These are phyloP conservation scores for Yueomyces sp. DNA, from an alignment of 805 yeast genomes.

Conservation along the genomic window DNA sequence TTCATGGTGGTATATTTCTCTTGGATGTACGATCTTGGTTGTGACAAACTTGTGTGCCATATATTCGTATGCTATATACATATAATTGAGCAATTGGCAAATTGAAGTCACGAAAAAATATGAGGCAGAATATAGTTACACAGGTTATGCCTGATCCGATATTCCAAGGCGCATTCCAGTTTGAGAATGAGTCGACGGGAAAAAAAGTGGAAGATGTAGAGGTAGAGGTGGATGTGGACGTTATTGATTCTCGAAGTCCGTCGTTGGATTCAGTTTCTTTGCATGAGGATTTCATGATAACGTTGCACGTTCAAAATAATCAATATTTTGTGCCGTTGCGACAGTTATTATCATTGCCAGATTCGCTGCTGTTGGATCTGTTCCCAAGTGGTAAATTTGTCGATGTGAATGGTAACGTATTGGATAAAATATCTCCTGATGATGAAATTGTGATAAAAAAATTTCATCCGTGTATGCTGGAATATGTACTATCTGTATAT, in stretches of 20 bases:
- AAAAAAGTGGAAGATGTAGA: too few species aligned
- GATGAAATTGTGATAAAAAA: constrained; percentile 63
- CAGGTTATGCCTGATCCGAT: too few species aligned
- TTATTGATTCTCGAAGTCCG: constrained; percentile 10
- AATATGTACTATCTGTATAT: constrained; percentile 62
- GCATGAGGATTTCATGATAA: constrained; percentile 36
- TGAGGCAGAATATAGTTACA: too few species aligned
- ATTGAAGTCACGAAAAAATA: too few species aligned
- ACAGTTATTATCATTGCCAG: constrained; percentile 81
- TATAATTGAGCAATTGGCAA: too few species aligned
- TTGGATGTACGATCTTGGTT: too few species aligned
- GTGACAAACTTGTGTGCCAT: too few species aligned
- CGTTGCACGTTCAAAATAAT: constrained; percentile 59
- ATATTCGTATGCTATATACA: too few species aligned
- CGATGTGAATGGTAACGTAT: constrained; percentile 58
- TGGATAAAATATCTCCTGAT: constrained; percentile 60
- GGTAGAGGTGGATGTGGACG: too few species aligned
- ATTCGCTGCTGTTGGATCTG: constrained; percentile 69
- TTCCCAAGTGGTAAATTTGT: constrained; percentile 81
- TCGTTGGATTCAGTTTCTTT: constrained; percentile 15
- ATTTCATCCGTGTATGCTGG: constrained; percentile 73
- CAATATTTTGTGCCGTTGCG: constrained; percentile 66
- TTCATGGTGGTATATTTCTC: too few species aligned
- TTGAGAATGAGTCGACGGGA: too few species aligned
- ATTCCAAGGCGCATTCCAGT: too few species aligned